These are phyloP conservation scores for Bryum argenteum DNA, from an alignment of 225 moss, liverwort and hornwort genomes.

Conservation along the genomic window DNA sequence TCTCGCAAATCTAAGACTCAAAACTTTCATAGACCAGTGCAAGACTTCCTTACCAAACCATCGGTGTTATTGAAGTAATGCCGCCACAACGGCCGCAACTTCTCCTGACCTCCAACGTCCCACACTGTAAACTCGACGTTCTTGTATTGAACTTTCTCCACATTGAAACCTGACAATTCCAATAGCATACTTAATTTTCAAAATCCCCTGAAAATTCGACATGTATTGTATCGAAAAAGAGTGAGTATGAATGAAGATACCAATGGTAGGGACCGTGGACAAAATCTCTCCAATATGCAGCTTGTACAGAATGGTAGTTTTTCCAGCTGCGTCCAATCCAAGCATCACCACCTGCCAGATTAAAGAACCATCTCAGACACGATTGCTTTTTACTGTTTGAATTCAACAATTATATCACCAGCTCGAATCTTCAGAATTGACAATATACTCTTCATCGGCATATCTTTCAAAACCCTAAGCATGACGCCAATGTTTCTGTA, in stretches of 20 bases:
- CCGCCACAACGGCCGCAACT: conserved; percentile 83
- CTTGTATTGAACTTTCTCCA: conserved; percentile 94
- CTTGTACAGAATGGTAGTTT: conserved; percentile 93
- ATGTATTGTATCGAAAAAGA: neutral
- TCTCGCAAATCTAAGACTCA: neutral
- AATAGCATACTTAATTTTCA: neutral
- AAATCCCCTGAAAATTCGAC: neutral
- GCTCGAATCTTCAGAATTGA: conserved; percentile 1
- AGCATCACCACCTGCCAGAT: conserved; percentile 88
- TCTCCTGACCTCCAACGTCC: conserved; percentile 96
- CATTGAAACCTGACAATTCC: conserved; percentile 69
- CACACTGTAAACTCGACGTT: conserved; percentile 95
- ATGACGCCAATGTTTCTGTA: neutral
- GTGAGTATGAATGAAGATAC: conserved; percentile 22
- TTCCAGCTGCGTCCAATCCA: conserved; percentile 86
- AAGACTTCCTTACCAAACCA: conserved; percentile 64
- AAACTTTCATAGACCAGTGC: neutral
- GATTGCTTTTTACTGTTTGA: neutral
- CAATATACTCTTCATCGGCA: neutral
- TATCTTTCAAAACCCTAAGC: conserved; percentile 24
- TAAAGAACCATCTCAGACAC: conserved; percentile 10
- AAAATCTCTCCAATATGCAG: conserved; percentile 93
- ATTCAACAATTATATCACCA: neutral
- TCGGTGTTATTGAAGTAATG: conserved; percentile 94
- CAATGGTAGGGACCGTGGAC: conserved; percentile 87